phyloP scores from a whole-genome alignment of 2,329 filamentous ascomycete species.

The Colletotrichum plurivorum region DNA sequence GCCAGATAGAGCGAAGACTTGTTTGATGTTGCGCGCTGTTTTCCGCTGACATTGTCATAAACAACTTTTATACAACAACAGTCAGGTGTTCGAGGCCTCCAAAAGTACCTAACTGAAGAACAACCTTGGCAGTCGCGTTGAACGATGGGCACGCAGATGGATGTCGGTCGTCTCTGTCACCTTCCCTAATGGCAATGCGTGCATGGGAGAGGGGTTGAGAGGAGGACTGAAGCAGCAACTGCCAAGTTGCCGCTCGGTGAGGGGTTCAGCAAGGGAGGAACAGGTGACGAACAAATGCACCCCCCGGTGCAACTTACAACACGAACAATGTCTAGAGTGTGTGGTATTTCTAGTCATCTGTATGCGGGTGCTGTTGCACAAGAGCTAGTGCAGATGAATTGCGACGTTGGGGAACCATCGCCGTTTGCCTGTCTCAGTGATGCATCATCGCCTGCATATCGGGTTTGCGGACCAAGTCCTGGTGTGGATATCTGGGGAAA shows the following conservation, averaged over 20 bases:
- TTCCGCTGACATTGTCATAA: too few relatives aligned
- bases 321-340: not conserved
- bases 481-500: constrained; percentile 27
- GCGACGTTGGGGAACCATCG: constrained; percentile 19
- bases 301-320: not conserved
- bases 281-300: constrained; percentile 3
- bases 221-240: not conserved
- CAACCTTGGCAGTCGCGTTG: too few relatives aligned
- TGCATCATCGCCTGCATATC: constrained; percentile 8
- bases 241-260: not conserved
- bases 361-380: constrained; percentile 23
- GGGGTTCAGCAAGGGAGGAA: not conserved
- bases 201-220: not conserved
- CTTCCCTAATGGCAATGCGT: too few relatives aligned
- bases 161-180: too few relatives aligned
- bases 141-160: too few relatives aligned
- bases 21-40: too few relatives aligned
- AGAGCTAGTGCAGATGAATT: constrained; percentile 1
- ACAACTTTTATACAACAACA: too few relatives aligned
- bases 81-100: too few relatives aligned
- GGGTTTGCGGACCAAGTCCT: not conserved
- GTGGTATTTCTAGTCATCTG: constrained; percentile 9
- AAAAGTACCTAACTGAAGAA: too few relatives aligned
- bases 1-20: too few relatives aligned
- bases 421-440: constrained; percentile 2